Base-by-base conservation (phyloP, 345 rosid species). In the Populus alba region DNA sequence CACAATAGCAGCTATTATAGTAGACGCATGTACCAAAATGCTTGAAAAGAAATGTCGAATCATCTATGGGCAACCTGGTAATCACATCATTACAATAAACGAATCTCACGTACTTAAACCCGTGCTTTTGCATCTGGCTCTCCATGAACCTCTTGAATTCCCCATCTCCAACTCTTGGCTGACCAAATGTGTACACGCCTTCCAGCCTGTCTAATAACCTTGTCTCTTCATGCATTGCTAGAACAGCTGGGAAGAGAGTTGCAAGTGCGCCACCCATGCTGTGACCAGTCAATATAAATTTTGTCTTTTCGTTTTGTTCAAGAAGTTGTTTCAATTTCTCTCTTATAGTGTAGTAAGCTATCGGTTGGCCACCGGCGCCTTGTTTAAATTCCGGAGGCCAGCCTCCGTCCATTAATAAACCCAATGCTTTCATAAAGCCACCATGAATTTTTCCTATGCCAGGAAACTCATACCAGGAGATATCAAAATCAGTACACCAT, bases 151-250 rank as follows among this genome's bases (percentile, higher is more conserved):
- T 79, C 47, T 82, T 88, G 69, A 90, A 91, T 23, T 75, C 76
- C 8, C 43, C 76, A 38, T 93, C 92, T 1, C 97, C 95, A 63
- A 92, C 84, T 70, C 90, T 88, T 11, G 97, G 97, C 73, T 93
- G 97, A 75, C 95, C 97, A 69, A 84, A 93, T 2, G 95, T 88
- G 71, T 88, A 90, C 49, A 90, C 85, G 25, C 95, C 97, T 63
- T 88, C 88, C 69, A 91, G 77, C 81, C 83, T 89, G 66, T 82
- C n/a, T 38, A 93, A 65, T 39, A 91, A 65, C 59, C 27, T 35
- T 13, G 49, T 72, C 71, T 93, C 90, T 0, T 85, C 80, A 47
- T 93, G 92, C 74, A 83, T 55, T 2, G 88, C 90, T 38, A 93
- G 71, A 38, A 89, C 78, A 0, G 90, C 90, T 9, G 85, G 85